Base-by-base conservation (phyloP, 2,329 filamentous ascomycete genomes). In the Colletotrichum lentis region DNA sequence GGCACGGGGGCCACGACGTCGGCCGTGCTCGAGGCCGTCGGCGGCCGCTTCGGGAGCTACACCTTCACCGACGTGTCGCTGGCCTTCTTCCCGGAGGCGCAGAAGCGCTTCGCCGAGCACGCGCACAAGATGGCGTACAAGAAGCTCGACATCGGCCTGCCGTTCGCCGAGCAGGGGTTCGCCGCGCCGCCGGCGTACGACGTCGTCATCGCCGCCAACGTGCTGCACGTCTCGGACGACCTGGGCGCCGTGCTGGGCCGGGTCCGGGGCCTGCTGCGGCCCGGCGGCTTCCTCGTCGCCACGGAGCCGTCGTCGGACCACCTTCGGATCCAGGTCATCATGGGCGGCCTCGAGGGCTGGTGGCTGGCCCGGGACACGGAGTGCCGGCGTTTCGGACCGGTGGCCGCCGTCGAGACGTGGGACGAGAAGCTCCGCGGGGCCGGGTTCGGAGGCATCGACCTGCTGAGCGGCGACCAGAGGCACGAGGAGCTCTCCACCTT, bases 51-150 rank as follows among this genome's bases (percentile, higher is more conserved):
- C 22, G 57, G 58, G 6, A 64, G 57, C 8, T 74, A 75, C 60
- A 72, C 63, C 31, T 63, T 56, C 37, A 63, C 62, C 10, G 60
- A 68, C 12, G 47, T 68, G 22, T 56, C 65, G 3, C 60, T 67
- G 5, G 74, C 72, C 1, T 80, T 80, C 72, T 80, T 81, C 54
- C 73, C 74, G 22, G 67, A 74, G 8, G 78, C 78, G 0, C 69
- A 72, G 20, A 67, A 74, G 31, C 62, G 67, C 10, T 74, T 77
- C 62, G 53, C 68, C 31, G 55, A 71, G 0, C 72, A 71, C 50
- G 56, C 46, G 11, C 64, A 65, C 6, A 58, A 66, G 53, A 76
- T 81, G 64, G 72, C 65, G 10, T 81, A 76, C 69, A 76, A 75
- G 43, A 73, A 71, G 3, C 72, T 81, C 10, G 75, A 81, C 58